Percentiles rank a stretch among this genome's conserved stretches.
Evolutionary conservation across 805 yeast genomes (phyloP).

Genomic region (Yamadazyma philogaea): DNA sequence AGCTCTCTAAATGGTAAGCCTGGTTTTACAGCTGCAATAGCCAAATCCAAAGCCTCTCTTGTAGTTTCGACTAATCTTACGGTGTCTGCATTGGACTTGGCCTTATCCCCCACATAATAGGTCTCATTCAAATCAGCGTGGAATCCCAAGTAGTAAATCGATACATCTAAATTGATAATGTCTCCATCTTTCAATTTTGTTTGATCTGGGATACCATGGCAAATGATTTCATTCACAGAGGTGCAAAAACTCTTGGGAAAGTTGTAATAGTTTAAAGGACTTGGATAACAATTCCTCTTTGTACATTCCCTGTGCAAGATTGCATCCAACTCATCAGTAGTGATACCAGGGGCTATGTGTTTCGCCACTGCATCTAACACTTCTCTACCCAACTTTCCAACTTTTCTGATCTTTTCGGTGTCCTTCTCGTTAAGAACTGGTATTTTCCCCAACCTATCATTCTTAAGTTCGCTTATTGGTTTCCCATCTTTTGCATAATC

Average conservation of each 20-base stretch:
- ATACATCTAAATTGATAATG: conserved; percentile 85
- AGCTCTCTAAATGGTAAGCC: conserved; percentile 83
- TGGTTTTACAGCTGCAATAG: conserved; percentile 84
- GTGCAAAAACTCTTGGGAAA: conserved; percentile 92
- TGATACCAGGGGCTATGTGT: conserved; percentile 78
- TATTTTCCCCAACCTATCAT: conserved; percentile 66
- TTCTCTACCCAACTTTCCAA: conserved; percentile 77
- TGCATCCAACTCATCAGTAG: conserved; percentile 88
- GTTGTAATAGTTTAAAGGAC: conserved; percentile 90
- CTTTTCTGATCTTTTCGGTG: conserved; percentile 69
- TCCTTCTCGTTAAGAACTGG: conserved; percentile 63
- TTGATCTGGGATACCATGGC: conserved; percentile 97
- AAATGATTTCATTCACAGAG: conserved; percentile 89
- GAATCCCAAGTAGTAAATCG: conserved; percentile 80
- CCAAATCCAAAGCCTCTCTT: conserved; percentile 80
- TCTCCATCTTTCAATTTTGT: conserved; percentile 88
- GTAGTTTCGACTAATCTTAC: conserved; percentile 86
- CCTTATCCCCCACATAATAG: conserved; percentile 90
- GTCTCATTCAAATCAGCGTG: conserved; percentile 97
- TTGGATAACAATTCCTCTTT: conserved; percentile 88
- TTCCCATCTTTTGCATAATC: conserved; percentile 82
- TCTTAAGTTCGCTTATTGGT: conserved; percentile 73
- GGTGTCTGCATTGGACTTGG: conserved; percentile 72
- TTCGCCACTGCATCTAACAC: conserved; percentile 87
- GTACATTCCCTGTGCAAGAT: conserved; percentile 85